Conservation (phyloP, 306 rosid species). For the Castanospermum australe region DNA sequence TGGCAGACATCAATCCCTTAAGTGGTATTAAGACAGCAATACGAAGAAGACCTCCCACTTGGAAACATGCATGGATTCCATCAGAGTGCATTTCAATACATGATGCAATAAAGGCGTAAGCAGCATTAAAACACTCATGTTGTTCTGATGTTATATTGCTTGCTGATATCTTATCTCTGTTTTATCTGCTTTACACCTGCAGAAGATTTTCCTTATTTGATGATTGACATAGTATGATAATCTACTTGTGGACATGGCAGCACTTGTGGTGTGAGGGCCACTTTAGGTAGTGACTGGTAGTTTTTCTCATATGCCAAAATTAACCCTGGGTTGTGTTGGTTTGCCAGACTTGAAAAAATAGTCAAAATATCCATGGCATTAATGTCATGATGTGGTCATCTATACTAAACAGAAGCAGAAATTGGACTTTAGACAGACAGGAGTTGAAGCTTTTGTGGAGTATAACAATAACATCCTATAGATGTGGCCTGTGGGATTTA, state of each 20-base stretch:
- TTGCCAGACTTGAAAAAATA: not conserved
- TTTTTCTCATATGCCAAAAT: too few relatives aligned
- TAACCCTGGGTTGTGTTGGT: not conserved
- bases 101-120: constrained; percentile 64
- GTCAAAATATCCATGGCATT: not conserved
- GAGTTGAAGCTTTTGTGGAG: not conserved
- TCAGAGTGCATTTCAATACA: constrained; percentile 45
- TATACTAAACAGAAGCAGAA: not conserved
- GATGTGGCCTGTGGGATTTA: not conserved
- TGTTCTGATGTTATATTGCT: constrained; percentile 41
- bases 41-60: constrained; percentile 48
- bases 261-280: not conserved
- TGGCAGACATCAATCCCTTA: constrained; percentile 54
- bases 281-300: not conserved
- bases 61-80: constrained; percentile 59
- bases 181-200: not conserved
- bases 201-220: not conserved
- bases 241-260: not conserved
- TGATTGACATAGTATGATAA: not conserved
- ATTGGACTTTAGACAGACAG: not conserved
- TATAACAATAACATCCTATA: not conserved
- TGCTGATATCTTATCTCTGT: constrained; percentile 29
- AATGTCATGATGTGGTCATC: not conserved
- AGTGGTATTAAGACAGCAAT: constrained; percentile 54
- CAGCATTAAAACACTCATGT: not conserved